Evolutionary conservation across 306 rosid species (phyloP).

Genomic region (Carpinus fangiana): DNA sequence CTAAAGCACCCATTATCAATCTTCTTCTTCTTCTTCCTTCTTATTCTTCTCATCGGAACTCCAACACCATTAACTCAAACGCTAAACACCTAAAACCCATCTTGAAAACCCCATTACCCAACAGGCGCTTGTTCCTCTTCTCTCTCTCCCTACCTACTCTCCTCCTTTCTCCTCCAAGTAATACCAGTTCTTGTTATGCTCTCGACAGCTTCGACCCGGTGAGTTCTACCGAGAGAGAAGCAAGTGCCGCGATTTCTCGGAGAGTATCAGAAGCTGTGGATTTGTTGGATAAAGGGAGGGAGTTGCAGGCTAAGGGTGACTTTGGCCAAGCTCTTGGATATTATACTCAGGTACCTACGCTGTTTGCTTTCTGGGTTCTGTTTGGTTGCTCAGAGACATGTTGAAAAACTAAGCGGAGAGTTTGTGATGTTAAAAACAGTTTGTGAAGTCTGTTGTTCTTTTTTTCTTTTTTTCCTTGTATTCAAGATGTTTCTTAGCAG

Average conservation of each 20-base stretch:
- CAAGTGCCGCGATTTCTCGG: slow-evolving; percentile 46
- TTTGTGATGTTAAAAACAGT: not conserved
- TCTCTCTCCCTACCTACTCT: slow-evolving; percentile 46
- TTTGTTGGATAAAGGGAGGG: slow-evolving; percentile 74
- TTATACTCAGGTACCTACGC: slow-evolving; percentile 54
- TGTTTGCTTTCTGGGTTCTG: not conserved
- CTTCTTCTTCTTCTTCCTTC: slow-evolving; percentile 23
- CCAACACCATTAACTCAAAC: slow-evolving; percentile 17
- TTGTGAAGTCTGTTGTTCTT: not conserved
- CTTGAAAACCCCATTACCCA: slow-evolving; percentile 30
- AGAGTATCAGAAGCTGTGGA: slow-evolving; percentile 63
- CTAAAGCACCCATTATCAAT: slow-evolving; percentile 44
- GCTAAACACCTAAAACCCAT: slow-evolving; percentile 22
- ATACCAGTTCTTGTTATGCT: slow-evolving; percentile 25
- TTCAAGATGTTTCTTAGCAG: not conserved
- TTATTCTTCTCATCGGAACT: slow-evolving; percentile 15
- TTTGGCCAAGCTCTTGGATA: slow-evolving; percentile 59
- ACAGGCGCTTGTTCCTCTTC: slow-evolving; percentile 56
- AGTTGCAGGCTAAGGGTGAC: slow-evolving; percentile 68
- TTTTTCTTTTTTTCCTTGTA: not conserved
- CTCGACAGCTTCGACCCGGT: slow-evolving; percentile 51
- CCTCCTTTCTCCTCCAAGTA: slow-evolving; percentile 41
- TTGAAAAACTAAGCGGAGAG: not conserved
- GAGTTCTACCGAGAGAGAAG: slow-evolving; percentile 48
- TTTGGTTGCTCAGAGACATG: not conserved